phyloP scores from a whole-genome alignment of 1,139 yeast species.

The Meyerozyma sp. region DNA sequence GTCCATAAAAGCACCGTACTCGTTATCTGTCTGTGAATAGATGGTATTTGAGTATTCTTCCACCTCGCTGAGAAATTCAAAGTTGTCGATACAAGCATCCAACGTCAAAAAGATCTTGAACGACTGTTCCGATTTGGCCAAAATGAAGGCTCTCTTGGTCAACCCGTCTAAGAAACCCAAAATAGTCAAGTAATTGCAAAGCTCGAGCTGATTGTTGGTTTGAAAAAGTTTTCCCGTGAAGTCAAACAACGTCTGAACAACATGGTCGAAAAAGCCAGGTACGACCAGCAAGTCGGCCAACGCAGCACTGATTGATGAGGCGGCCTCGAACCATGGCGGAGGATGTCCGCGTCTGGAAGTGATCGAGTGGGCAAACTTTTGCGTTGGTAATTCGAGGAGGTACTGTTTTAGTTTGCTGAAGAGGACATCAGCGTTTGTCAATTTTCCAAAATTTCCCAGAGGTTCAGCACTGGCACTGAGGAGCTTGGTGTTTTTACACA shows the following conservation, averaged over 20 bases:
- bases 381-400: constrained; percentile 54
- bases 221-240: constrained; percentile 22
- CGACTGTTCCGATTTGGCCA: constrained; percentile 22
- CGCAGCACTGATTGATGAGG: constrained; percentile 31
- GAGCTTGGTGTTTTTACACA: constrained; percentile 48
- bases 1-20: constrained; percentile 22
- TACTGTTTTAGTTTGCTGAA: constrained; percentile 53
- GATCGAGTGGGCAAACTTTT: constrained; percentile 28
- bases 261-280: constrained; percentile 20
- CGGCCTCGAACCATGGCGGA: constrained; percentile 35
- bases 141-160: constrained; percentile 26
- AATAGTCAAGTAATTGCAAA: constrained; percentile 38
- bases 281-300: constrained; percentile 30
- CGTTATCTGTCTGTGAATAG: constrained; percentile 16
- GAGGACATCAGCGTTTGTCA: constrained; percentile 46
- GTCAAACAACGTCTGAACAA: constrained; percentile 25
- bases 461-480: not conserved
- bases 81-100: constrained; percentile 36
- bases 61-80: constrained; percentile 34
- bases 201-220: constrained; percentile 15
- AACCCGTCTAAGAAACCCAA: constrained; percentile 45
- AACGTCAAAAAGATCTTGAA: constrained; percentile 30
- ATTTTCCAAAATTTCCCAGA: constrained; percentile 11
- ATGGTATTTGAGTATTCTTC: constrained; percentile 29
- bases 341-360: constrained; percentile 19